phyloP scores from a whole-genome alignment of 1,284 basidiomycete species.

The Boletus subluridellus region DNA sequence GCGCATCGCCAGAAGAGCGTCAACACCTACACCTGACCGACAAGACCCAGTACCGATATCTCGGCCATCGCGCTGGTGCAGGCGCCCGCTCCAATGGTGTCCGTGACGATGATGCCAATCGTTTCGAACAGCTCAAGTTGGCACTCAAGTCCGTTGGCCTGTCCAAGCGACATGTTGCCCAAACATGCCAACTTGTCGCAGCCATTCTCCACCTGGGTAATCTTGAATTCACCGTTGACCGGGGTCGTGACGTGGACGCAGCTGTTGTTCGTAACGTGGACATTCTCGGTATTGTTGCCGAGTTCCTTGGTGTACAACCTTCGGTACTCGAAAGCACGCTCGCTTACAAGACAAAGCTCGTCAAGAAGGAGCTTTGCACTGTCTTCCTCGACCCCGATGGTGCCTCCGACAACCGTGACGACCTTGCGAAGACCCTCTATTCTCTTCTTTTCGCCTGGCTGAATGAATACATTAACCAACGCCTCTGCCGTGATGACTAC shows the following conservation, averaged over 20 bases:
- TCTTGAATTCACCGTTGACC: too few relatives aligned
- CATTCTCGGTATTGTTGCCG: constrained; percentile 71
- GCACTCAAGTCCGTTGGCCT: constrained; percentile 92
- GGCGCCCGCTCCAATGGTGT: constrained; percentile 43
- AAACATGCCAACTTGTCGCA: constrained; percentile 91
- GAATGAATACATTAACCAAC: constrained; percentile 94
- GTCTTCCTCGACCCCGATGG: constrained; percentile 94
- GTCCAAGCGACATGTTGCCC: constrained; percentile 89
- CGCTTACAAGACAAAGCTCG: constrained; percentile 70
- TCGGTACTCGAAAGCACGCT: constrained; percentile 57
- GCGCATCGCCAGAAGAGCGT: constrained; percentile 83
- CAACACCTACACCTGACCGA: constrained; percentile 81
- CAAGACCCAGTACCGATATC: constrained; percentile 78
- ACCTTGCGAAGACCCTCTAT: constrained; percentile 90
- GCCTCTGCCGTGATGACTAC: constrained; percentile 88
- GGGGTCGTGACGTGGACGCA: too few relatives aligned
- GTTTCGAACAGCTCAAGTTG: constrained; percentile 34
- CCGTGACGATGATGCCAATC: constrained; percentile 70
- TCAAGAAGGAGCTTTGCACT: constrained; percentile 93
- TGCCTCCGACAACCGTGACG: constrained; percentile 88
- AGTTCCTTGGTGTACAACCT: constrained; percentile 84
- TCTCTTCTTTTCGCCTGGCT: constrained; percentile 95
- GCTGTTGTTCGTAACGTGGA: too few relatives aligned
- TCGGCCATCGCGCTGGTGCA: constrained; percentile 60
- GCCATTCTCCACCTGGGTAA: constrained; percentile 37